phyloP scores from a whole-genome alignment of 2,329 filamentous ascomycete species.

The Cercospora brassicicola region DNA sequence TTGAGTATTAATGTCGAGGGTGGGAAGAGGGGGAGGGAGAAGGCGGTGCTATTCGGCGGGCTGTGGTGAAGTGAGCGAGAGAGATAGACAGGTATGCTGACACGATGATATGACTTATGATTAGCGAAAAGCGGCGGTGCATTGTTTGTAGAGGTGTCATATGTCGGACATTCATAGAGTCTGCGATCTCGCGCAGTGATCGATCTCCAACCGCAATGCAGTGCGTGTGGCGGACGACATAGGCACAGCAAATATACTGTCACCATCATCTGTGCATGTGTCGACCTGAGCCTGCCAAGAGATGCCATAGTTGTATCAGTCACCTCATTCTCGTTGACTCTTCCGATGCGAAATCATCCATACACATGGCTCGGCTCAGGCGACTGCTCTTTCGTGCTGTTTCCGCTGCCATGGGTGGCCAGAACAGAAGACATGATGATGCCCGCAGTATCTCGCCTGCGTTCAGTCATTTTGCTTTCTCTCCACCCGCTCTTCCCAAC shows the following conservation, averaged over 20 bases:
- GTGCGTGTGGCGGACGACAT: neutral
- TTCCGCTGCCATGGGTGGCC: neutral
- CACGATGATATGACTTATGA: neutral
- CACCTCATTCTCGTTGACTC: neutral
- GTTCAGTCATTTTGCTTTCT: neutral
- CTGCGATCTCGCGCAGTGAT: neutral
- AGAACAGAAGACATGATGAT: neutral
- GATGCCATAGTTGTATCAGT: neutral
- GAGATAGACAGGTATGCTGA: neutral
- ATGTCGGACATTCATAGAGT: neutral
- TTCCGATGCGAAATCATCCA: neutral
- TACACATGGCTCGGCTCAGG: neutral
- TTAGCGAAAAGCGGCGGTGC: neutral
- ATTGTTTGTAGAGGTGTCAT: neutral
- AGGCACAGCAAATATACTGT: no score
- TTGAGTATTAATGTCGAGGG: conserved; percentile 47
- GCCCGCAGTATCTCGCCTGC: neutral
- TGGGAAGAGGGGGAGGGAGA: neutral
- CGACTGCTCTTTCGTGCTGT: neutral
- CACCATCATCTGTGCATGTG: neutral
- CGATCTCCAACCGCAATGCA: neutral
- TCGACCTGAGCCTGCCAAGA: neutral
- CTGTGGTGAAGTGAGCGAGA: neutral
- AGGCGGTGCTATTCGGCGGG: neutral
- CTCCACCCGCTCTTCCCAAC: neutral